Conservation (phyloP, 345 rosid genomes). For the Salix arbutifolia region DNA sequence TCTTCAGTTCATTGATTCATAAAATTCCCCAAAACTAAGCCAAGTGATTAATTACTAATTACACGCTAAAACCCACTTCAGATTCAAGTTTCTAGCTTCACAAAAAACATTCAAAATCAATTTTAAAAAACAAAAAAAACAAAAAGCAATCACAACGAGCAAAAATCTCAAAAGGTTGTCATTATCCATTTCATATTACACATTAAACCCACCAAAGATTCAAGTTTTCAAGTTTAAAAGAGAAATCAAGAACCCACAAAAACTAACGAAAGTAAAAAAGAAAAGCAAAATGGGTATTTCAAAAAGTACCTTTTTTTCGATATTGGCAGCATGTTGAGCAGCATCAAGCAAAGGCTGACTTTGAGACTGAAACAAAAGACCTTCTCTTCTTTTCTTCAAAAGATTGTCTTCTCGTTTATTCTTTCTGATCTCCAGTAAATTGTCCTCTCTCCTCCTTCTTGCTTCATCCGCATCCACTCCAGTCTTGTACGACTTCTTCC, state of each 20-base stretch:
- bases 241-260: not conserved
- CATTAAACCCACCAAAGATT: too few species aligned
- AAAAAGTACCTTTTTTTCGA: constrained; percentile 18
- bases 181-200: too few species aligned
- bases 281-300: not conserved
- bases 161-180: too few species aligned
- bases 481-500: constrained; percentile 45
- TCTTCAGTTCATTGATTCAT: not conserved
- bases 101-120: not conserved
- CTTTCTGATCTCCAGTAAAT: constrained; percentile 53
- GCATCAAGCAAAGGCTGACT: constrained; percentile 12
- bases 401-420: constrained; percentile 45
- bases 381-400: constrained; percentile 51
- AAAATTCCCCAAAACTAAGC: not conserved
- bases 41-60: too few species aligned
- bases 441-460: constrained; percentile 50
- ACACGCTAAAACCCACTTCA: not conserved
- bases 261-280: not conserved
- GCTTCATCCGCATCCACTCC: constrained; percentile 46
- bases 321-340: constrained; percentile 18
- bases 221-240: not conserved
- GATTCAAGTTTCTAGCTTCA: not conserved
- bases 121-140: too few species aligned
- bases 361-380: constrained; percentile 12
- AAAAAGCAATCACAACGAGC: not conserved